Base-by-base conservation (phyloP, 2,329 filamentous ascomycete genomes). In the Fusarium dlaminii region DNA sequence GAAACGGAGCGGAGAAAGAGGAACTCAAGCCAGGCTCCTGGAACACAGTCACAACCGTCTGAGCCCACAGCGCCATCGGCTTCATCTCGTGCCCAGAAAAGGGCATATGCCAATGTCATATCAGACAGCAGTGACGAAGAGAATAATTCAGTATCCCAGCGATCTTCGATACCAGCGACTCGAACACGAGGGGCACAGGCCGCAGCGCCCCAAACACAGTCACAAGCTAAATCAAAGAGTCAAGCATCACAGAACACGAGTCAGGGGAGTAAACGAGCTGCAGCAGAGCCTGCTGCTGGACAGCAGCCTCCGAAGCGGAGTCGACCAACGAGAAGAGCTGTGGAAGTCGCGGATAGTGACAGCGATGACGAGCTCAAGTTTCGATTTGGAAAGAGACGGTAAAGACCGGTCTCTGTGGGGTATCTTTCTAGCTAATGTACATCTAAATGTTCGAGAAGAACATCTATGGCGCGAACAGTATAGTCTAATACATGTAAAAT, bases 351-450 rank as follows among this genome's bases (percentile, higher is more conserved):
- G 9, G 83, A 84, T 64, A 84, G 82, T 49, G 86, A 89, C 39
- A 89, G 87, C 68, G 88, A 90, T 49, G 88, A 90, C 66, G 88
- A 87, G 75, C 82, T 89, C 57, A 86, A 86, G 73, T 90, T 90
- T 76, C 84, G 84, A 61, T 90, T 90, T 77, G 85, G 87, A 36
- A 86, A 85, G 78, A 83, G 88, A 76, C 83, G 83, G 76, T 87
- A 78, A 72, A 55, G 18, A 13, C 57, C 48, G 48, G 39, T 66
- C 60, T 78, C 68, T 77, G 72, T 73, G 73, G 79, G 79, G 78
- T 80, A 80, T 81, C 78, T 79, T 68, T 80, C 72, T 79, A 80
- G 54, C 65, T 75, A 72, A 56, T 74, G 65, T 75, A 76, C 74
- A 74, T 78, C 68, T 77, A 75, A 74, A 46, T 70, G 60, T 65